Percentiles rank a stretch among this genome's conserved stretches.
These are phyloP conservation scores for Hagleromyces aurorensis DNA, from an alignment of 805 yeast species.

Conservation along the genomic window DNA sequence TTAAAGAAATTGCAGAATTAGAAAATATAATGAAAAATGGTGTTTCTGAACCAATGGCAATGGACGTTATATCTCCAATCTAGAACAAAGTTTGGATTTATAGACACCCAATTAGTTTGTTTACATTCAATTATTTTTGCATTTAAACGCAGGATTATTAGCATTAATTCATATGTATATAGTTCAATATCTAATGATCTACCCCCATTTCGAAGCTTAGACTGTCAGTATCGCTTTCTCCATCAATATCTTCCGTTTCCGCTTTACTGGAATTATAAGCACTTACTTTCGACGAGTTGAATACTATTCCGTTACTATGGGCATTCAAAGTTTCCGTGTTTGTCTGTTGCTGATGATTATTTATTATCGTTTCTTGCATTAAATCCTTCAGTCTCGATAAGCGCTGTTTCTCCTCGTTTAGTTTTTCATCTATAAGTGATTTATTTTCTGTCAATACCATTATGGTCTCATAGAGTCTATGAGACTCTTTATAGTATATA, in stretches of 20 bases:
- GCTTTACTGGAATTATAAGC: too few relatives aligned
- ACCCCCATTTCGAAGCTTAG: too few relatives aligned
- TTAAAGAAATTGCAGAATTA: slow-evolving; percentile 77
- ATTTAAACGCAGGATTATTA: too few relatives aligned
- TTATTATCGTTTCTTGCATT: slow-evolving; percentile 11
- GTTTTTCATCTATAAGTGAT: slow-evolving; percentile 3
- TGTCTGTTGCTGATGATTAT: slow-evolving; percentile 6
- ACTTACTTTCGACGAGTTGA: too few relatives aligned
- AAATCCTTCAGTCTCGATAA: slow-evolving; percentile 8
- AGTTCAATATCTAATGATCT: too few relatives aligned
- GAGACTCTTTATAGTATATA: slow-evolving; percentile 8
- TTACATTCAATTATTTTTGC: background rate
- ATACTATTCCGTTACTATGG: too few relatives aligned
- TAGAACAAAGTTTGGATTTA: slow-evolving; percentile 4
- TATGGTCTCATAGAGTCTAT: slow-evolving; percentile 8
- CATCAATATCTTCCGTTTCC: too few relatives aligned
- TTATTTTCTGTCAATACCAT: slow-evolving; percentile 7
- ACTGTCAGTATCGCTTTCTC: too few relatives aligned
- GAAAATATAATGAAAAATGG: slow-evolving; percentile 61
- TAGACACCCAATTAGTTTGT: too few relatives aligned
- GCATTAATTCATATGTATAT: too few relatives aligned
- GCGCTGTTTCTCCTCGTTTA: slow-evolving; percentile 5
- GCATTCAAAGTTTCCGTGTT: too few relatives aligned
- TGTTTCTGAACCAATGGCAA: slow-evolving; percentile 40
- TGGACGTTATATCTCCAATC: slow-evolving; percentile 35